Evolutionary conservation across 1,139 yeast genomes (phyloP).

Genomic region (Scheffersomyces illinoinensis): DNA sequence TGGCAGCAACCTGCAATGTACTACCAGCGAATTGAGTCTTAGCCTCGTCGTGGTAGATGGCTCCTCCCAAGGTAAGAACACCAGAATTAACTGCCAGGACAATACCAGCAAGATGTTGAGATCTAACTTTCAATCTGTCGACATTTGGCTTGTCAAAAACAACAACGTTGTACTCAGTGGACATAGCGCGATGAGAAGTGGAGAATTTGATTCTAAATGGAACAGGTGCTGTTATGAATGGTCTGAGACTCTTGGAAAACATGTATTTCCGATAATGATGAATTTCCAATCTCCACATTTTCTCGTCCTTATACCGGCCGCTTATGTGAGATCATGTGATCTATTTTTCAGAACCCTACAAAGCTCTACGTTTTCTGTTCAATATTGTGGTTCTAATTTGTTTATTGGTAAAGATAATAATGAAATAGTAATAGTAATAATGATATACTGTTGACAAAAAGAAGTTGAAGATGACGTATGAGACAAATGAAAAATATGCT

Average conservation of each 20-base stretch:
- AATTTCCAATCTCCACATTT: neutral
- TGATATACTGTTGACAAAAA: neutral
- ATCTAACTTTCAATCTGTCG: constrained; percentile 57
- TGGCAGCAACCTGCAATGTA: constrained; percentile 61
- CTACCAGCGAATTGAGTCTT: constrained; percentile 71
- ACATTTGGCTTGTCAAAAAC: constrained; percentile 68
- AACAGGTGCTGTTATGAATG: neutral
- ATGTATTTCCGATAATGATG: neutral
- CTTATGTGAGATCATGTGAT: neutral
- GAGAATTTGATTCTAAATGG: neutral
- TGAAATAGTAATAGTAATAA: neutral
- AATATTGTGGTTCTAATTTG: neutral
- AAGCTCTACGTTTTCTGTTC: neutral
- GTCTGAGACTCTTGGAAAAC: neutral
- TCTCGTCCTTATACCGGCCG: neutral
- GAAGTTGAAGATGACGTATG: neutral
- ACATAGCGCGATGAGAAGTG: constrained; percentile 8
- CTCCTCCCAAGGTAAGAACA: constrained; percentile 64
- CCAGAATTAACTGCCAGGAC: constrained; percentile 54
- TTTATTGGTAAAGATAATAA: neutral
- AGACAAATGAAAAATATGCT: neutral
- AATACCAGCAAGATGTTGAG: constrained; percentile 58
- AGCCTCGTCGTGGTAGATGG: constrained; percentile 51
- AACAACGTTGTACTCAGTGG: constrained; percentile 64
- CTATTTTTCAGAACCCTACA: neutral